Evolutionary conservation across 164 flowering plant genomes (phyloP).

Genomic region (Kingdonia uniflora): DNA sequence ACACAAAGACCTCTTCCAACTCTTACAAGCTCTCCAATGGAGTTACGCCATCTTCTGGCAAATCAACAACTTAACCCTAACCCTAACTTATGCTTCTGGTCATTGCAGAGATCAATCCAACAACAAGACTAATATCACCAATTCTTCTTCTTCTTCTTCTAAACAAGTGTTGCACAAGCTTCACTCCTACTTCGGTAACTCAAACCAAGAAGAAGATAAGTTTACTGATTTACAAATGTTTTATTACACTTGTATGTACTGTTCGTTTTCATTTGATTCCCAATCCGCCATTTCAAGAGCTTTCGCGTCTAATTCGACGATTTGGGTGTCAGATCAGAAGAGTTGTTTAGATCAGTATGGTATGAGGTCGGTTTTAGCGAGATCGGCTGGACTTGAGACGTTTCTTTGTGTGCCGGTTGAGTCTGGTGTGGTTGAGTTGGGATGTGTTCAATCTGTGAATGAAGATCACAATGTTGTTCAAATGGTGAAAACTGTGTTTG

Average conservation of each 20-base stretch:
- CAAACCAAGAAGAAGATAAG: conserved; percentile 26
- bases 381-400: conserved; percentile 44
- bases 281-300: conserved; percentile 35
- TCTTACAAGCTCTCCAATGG: conserved; percentile 56
- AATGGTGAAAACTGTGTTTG: conserved; percentile 34
- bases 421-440: conserved; percentile 74
- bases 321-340: conserved; percentile 46
- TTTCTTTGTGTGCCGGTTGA: conserved; percentile 59
- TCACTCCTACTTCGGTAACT: too few relatives aligned
- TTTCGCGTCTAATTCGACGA: conserved; percentile 27
- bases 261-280: conserved; percentile 34
- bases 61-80: conserved; percentile 37
- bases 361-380: conserved; percentile 46
- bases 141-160: too few relatives aligned
- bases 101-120: conserved; percentile 32
- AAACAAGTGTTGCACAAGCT: too few relatives aligned
- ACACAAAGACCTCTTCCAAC: conserved; percentile 38
- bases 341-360: conserved; percentile 39
- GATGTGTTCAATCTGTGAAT: conserved; percentile 34
- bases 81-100: conserved; percentile 69
- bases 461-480: conserved; percentile 48
- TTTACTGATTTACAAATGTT: conserved; percentile 60
- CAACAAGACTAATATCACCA: too few relatives aligned
- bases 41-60: conserved; percentile 76
- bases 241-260: conserved; percentile 61